phyloP scores from a whole-genome alignment of 2,329 filamentous ascomycete species.

The Xylariaceae sp. region DNA sequence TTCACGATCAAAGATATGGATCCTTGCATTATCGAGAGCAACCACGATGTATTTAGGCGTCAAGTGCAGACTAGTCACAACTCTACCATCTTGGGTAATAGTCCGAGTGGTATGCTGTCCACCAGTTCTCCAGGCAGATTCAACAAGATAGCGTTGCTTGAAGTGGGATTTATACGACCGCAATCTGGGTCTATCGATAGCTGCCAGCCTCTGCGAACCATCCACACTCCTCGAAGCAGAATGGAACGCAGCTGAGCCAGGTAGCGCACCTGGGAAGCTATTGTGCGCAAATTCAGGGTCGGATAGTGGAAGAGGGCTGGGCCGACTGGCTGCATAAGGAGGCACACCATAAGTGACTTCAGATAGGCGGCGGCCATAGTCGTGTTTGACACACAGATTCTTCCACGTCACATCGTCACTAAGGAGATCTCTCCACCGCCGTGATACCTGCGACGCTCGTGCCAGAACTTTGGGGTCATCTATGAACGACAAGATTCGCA shows the following conservation, averaged over 20 bases:
- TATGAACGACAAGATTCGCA: slow-evolving; percentile 90
- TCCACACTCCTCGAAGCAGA: slow-evolving; percentile 54
- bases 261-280: slow-evolving; percentile 44
- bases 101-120: slow-evolving; percentile 79
- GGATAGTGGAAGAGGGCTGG: slow-evolving; percentile 30
- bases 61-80: slow-evolving; percentile 91
- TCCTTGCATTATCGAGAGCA: slow-evolving; percentile 95
- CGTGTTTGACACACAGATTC: slow-evolving; percentile 91
- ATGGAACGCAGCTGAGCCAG: slow-evolving; percentile 31
- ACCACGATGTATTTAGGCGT: slow-evolving; percentile 97
- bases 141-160: slow-evolving; percentile 94
- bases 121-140: slow-evolving; percentile 92
- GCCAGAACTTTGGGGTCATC: slow-evolving; percentile 94
- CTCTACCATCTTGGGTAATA: slow-evolving; percentile 93
- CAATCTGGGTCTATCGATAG: slow-evolving; percentile 55
- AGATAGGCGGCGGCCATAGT: slow-evolving; percentile 65
- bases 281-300: slow-evolving; percentile 34
- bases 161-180: slow-evolving; percentile 94
- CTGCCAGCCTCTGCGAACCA: slow-evolving; percentile 37
- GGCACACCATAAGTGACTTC: slow-evolving; percentile 40
- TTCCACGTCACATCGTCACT: slow-evolving; percentile 99
- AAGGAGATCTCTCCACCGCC: slow-evolving; percentile 86
- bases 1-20: slow-evolving; percentile 93
- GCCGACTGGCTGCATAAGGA: slow-evolving; percentile 29
- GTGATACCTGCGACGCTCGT: slow-evolving; percentile 92